Evolutionary conservation across 495 filamentous ascomycete species (phyloP).

Genomic region (Parathielavia appendiculata): DNA sequence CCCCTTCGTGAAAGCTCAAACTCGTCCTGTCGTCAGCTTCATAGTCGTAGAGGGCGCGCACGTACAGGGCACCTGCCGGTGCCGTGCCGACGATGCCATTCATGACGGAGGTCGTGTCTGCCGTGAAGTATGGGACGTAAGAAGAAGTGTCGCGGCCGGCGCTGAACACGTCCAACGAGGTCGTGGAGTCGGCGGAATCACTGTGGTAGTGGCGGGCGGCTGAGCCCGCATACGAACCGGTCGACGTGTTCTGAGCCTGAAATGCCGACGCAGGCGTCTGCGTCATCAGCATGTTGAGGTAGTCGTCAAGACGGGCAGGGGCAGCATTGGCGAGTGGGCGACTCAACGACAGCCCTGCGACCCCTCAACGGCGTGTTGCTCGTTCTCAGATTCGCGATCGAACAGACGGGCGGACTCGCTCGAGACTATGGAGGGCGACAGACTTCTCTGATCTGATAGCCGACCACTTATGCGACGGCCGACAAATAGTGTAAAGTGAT

Average conservation of each 20-base stretch:
- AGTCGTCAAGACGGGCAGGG: conserved; percentile 17
- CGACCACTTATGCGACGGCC: conserved; percentile 1
- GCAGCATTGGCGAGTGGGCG: conserved; percentile 13
- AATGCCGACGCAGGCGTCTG: conserved; percentile 46
- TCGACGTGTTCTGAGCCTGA: conserved; percentile 38
- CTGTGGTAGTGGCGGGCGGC: conserved; percentile 4
- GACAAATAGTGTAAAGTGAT: conserved; percentile 5
- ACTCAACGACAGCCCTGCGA: neutral
- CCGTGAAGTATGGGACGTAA: conserved; percentile 22
- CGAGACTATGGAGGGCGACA: neutral
- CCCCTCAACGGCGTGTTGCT: neutral
- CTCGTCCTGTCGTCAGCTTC: conserved; percentile 94
- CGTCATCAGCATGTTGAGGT: conserved; percentile 49
- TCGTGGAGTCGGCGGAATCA: conserved; percentile 30
- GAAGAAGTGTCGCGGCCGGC: conserved; percentile 31
- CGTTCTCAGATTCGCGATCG: neutral
- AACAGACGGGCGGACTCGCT: neutral
- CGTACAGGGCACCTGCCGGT: conserved; percentile 76
- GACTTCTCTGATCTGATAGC: neutral
- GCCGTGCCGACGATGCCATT: conserved; percentile 66
- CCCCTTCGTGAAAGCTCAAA: conserved; percentile 90
- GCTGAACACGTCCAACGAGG: conserved; percentile 35
- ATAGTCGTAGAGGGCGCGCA: conserved; percentile 95
- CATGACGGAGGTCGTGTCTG: conserved; percentile 46
- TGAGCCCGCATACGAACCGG: conserved; percentile 24